Evolutionary conservation across 202 grass and related monocot species (phyloP).

Genomic region (Hordeum pubiflorum): DNA sequence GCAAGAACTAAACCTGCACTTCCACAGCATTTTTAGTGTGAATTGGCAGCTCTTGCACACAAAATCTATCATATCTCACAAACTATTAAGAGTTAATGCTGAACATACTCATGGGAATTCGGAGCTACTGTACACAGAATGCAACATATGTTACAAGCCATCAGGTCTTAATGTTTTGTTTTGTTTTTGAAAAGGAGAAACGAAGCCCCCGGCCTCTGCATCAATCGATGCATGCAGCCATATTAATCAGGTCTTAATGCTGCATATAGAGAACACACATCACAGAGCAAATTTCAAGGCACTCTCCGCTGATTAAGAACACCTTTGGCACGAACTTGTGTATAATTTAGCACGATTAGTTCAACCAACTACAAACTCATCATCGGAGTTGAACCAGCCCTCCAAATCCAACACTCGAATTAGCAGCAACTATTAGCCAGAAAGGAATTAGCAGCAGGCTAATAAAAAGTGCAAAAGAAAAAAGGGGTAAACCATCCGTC

Average conservation of each 20-base stretch:
- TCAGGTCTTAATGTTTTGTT: not conserved
- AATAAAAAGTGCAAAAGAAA: not conserved
- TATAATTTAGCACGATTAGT: not conserved
- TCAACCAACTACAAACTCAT: not conserved
- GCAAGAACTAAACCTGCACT: not conserved
- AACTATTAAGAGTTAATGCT: not conserved
- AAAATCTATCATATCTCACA: slow-evolving; percentile 1
- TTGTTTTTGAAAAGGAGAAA: too few species aligned
- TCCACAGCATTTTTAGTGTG: not conserved
- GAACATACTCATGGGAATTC: not conserved
- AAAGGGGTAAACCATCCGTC: not conserved
- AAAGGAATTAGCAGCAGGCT: not conserved
- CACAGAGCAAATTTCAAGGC: not conserved
- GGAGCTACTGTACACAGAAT: not conserved
- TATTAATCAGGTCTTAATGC: not conserved
- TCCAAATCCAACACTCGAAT: not conserved
- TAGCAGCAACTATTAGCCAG: not conserved
- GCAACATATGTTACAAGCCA: not conserved
- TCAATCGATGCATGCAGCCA: too few species aligned
- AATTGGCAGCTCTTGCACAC: not conserved
- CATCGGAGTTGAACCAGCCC: not conserved
- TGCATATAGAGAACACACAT: not conserved
- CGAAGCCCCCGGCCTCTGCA: too few species aligned
- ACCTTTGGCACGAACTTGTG: not conserved
- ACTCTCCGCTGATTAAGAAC: not conserved